A percentile compares a stretch with the other conserved stretches of the same genome.
phyloP scores from a whole-genome alignment of 1,284 basidiomycete species.

The Exsudoporus floridanus region DNA sequence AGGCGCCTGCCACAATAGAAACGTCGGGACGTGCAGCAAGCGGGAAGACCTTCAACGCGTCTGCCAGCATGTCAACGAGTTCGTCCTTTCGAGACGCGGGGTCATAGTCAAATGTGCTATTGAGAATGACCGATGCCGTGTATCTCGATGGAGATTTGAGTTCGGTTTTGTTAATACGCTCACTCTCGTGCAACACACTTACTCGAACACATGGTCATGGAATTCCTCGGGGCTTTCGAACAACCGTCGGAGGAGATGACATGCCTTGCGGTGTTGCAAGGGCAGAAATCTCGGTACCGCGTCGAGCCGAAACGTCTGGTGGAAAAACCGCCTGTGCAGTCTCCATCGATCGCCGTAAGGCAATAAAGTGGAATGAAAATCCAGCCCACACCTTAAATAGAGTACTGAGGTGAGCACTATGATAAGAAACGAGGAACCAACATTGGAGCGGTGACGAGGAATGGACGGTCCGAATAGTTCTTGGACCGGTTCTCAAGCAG shows the following conservation, averaged over 20 bases:
- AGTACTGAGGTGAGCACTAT: neutral
- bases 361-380: neutral
- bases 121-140: slow-evolving; percentile 5
- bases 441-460: slow-evolving; percentile 11
- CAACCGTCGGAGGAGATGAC: slow-evolving; percentile 8
- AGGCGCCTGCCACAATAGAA: slow-evolving; percentile 4
- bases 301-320: slow-evolving; percentile 10
- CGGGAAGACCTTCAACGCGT: neutral
- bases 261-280: slow-evolving; percentile 13
- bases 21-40: slow-evolving; percentile 4
- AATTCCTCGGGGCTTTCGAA: slow-evolving; percentile 2
- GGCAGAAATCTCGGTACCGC: slow-evolving; percentile 7
- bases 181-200: neutral
- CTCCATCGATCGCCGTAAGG: slow-evolving; percentile 14
- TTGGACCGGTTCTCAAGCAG: slow-evolving; percentile 11
- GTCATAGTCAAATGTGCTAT: neutral
- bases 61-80: slow-evolving; percentile 1
- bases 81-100: slow-evolving; percentile 6
- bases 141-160: slow-evolving; percentile 3
- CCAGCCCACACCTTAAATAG: slow-evolving; percentile 6
- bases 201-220: slow-evolving; percentile 9
- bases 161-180: neutral
- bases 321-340: slow-evolving; percentile 14
- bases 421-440: neutral
- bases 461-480: slow-evolving; percentile 19